Evolutionary conservation across 1,284 basidiomycete species (phyloP).

Genomic region (Ceraceosorus bombacis): DNA sequence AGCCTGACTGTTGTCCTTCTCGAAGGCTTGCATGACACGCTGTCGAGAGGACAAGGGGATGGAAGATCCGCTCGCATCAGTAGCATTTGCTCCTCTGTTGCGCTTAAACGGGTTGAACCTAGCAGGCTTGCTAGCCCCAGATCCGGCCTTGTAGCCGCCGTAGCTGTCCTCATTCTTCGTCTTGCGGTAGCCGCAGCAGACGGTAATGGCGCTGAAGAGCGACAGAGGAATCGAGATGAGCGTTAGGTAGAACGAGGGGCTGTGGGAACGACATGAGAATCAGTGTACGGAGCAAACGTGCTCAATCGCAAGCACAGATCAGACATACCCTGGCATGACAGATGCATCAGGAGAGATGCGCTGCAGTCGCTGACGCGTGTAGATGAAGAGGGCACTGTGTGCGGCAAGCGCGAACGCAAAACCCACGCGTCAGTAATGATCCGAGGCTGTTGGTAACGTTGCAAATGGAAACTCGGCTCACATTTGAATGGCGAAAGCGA

Average conservation of each 20-base stretch:
- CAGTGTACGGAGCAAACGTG: too few species aligned
- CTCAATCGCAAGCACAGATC: too few species aligned
- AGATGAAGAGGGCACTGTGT: constrained; percentile 9
- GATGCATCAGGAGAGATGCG: constrained; percentile 2
- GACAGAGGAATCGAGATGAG: constrained; percentile 16
- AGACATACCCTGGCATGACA: constrained; percentile 11
- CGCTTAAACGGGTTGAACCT: background rate
- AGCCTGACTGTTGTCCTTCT: background rate
- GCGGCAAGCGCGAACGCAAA: too few species aligned
- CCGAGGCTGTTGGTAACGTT: background rate
- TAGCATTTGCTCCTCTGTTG: background rate
- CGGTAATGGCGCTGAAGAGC: constrained; percentile 14
- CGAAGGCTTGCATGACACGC: background rate
- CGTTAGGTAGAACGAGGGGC: constrained; percentile 14
- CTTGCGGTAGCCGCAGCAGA: constrained; percentile 16
- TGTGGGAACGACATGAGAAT: background rate
- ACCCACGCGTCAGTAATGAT: background rate
- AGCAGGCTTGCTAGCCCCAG: background rate
- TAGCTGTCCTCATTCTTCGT: constrained; percentile 1
- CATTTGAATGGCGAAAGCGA: constrained; percentile 12
- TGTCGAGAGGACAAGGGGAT: background rate
- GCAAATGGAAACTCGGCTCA: constrained; percentile 1
- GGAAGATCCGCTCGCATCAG: background rate
- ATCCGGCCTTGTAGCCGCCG: background rate
- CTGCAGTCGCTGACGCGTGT: constrained; percentile 11